Percentiles rank a stretch among this genome's conserved stretches.
These are phyloP conservation scores for Ashbya aceris DNA, from an alignment of 1,139 yeast species.

Conservation along the genomic window DNA sequence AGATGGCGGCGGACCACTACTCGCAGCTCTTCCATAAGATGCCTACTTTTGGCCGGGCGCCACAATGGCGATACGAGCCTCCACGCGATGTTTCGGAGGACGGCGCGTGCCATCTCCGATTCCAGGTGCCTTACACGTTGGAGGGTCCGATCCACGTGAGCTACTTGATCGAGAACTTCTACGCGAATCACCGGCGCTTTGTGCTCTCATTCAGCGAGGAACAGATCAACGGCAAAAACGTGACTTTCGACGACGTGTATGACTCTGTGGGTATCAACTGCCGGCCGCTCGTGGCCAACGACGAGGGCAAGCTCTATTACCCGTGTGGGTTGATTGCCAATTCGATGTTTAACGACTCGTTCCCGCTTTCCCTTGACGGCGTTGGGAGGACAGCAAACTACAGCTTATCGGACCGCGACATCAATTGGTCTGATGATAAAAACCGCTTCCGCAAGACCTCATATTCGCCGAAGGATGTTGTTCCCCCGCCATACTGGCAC, in stretches of 20 bases:
- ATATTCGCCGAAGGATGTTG: conserved; percentile 49
- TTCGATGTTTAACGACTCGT: conserved; percentile 84
- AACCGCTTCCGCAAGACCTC: conserved; percentile 53
- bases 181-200: conserved; percentile 89
- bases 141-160: conserved; percentile 71
- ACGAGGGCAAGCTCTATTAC: conserved; percentile 45
- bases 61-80: conserved; percentile 59
- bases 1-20: conserved; percentile 54
- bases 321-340: conserved; percentile 90
- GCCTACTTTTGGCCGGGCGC: conserved; percentile 28
- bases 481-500: conserved; percentile 74
- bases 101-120: conserved; percentile 66
- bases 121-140: conserved; percentile 65
- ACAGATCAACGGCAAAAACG: conserved; percentile 60
- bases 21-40: conserved; percentile 43
- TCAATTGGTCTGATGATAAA: conserved; percentile 81
- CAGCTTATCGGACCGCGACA: conserved; percentile 56
- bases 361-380: conserved; percentile 29
- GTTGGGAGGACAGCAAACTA: conserved; percentile 41
- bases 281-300: conserved; percentile 45
- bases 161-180: conserved; percentile 74
- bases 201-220: conserved; percentile 87
- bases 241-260: conserved; percentile 39
- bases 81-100: conserved; percentile 41
- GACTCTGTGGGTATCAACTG: conserved; percentile 65